Evolutionary conservation across 345 rosid species (phyloP).

Genomic region (Diplotaxis tenuifolia): DNA sequence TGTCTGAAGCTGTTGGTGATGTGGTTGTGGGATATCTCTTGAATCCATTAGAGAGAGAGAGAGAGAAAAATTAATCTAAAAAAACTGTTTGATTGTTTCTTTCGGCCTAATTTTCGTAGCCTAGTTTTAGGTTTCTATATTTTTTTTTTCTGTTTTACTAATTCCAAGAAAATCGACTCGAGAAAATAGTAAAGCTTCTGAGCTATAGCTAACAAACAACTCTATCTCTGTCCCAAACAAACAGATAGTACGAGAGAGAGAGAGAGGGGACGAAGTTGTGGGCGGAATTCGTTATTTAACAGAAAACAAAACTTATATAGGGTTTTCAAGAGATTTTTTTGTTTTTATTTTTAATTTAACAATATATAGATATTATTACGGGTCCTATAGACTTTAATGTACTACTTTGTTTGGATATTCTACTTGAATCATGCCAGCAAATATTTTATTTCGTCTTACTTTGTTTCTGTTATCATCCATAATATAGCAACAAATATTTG

Average conservation of each 20-base stretch:
- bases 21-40: slow-evolving; percentile 44
- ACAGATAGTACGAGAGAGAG: too few species aligned
- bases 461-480: not conserved
- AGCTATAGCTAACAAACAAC: slow-evolving; percentile 10
- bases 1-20: slow-evolving; percentile 30
- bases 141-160: not conserved
- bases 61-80: slow-evolving; percentile 9
- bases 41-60: slow-evolving; percentile 46
- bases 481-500: not conserved
- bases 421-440: not conserved
- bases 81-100: slow-evolving; percentile 18
- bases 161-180: slow-evolving; percentile 22
- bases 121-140: not conserved
- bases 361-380: not conserved
- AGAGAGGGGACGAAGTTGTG: not conserved
- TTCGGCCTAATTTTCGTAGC: slow-evolving; percentile 34
- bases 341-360: not conserved
- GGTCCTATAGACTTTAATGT: not conserved
- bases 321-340: slow-evolving; percentile 15
- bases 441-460: not conserved
- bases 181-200: slow-evolving; percentile 2
- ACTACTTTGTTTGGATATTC: not conserved
- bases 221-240: slow-evolving; percentile 6
- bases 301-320: not conserved
- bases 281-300: not conserved